Evolutionary conservation across 108 stramenopile genomes (phyloP), one percentile per base, ranked within the genome.

Genomic region (Aurantiochytrium sp.): DNA sequence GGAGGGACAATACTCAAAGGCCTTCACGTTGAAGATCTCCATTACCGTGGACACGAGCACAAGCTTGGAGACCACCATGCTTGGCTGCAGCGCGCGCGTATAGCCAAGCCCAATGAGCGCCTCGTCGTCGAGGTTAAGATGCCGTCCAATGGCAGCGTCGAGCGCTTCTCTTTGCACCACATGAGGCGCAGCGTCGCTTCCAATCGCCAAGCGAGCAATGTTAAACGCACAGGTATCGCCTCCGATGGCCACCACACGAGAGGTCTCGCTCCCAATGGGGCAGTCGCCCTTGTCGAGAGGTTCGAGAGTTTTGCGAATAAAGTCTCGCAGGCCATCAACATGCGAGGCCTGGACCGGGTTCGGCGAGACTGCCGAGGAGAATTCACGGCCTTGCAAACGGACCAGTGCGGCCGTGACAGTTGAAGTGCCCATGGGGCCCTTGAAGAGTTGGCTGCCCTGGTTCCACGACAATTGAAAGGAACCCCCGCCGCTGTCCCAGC

Each of bases 401-500:
- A 83, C 76, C 19, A 83, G 51, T 47, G 76, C 76, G 3, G 76
- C 76, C n/a, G 76, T 83, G 18, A 83, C 76, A 6, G 76, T 53
- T 6, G 76, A 83, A 1, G 76, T 53, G 18, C 76, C 76, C 49
- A 83, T 47, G 19, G 76, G 76, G 0, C 76, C 76, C 28, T 83
- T 53, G 28, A 83, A 83, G 1, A 83, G 49, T 1, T 47, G 14
- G 45, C 12, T 25, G 51, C 76, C 76, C 16, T 28, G 49, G 76
- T 53, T 16, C 45, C 45, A 83, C 14, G 49, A n/a, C 51, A 83
- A 16, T 35, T 83, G 76, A 53, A 83, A 83, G 16, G 76, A 83
- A 55, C 49, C 76, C 16, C 76, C 76, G 45, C 76, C 76, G 51
- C 76, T 83, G 28, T 83, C 76, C 76, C 76, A 83, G 76, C 76